A percentile compares a stretch with the other conserved stretches of the same genome.
Conservation (phyloP, 805 yeast genomes). For the Ogataea ganodermae region DNA sequence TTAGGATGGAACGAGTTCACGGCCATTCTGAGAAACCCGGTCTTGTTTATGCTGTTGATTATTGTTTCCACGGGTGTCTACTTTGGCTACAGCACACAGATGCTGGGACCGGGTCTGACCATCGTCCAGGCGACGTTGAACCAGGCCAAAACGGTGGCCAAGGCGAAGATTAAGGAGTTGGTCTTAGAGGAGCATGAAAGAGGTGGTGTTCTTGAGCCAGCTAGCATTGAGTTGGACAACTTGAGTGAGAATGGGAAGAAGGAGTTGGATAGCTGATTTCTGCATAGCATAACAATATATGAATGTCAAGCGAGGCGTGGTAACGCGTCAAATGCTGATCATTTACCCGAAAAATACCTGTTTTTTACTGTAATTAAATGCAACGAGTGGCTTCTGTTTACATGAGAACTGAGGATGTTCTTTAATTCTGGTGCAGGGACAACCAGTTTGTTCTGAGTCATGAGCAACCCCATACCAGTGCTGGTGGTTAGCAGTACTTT, state of each 20-base stretch:
- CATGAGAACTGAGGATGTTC: no score
- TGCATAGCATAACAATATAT: not conserved
- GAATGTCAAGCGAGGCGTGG: no score
- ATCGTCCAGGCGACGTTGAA: slow-evolving; percentile 59
- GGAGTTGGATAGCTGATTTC: no score
- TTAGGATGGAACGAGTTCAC: slow-evolving; percentile 96
- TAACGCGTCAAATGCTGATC: no score
- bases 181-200: slow-evolving; percentile 50
- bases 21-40: slow-evolving; percentile 83
- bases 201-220: not conserved
- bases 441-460: no score
- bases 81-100: slow-evolving; percentile 65
- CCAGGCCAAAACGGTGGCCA: slow-evolving; percentile 58
- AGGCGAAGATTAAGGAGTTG: slow-evolving; percentile 59
- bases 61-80: slow-evolving; percentile 61
- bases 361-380: no score
- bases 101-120: slow-evolving; percentile 73
- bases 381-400: no score
- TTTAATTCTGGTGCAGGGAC: no score
- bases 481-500: no score
- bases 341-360: no score
- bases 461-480: no score
- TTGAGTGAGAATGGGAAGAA: slow-evolving; percentile 7
- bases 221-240: slow-evolving; percentile 18
- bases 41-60: slow-evolving; percentile 67